phyloP scores from a whole-genome alignment of 2,329 filamentous ascomycete species.

The Penicillium verrucosum region DNA sequence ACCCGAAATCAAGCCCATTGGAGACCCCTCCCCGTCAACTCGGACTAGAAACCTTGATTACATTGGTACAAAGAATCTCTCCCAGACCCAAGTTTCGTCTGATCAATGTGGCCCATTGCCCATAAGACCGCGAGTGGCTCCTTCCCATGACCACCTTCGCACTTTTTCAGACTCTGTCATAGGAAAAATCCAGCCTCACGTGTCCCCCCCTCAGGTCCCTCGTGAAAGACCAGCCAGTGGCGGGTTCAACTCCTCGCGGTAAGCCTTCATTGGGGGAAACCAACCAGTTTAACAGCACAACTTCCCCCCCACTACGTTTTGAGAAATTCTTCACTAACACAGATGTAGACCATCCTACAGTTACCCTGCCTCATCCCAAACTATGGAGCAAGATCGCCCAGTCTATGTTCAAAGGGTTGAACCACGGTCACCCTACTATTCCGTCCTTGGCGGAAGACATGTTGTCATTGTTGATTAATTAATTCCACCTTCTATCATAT shows the following conservation, averaged over 20 bases:
- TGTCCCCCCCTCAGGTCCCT: slow-evolving; percentile 4
- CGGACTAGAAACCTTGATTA: slow-evolving; percentile 12
- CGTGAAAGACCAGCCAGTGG: slow-evolving; percentile 19
- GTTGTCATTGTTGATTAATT: slow-evolving; percentile 32
- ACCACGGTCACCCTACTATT: slow-evolving; percentile 16
- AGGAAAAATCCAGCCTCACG: slow-evolving; percentile 10
- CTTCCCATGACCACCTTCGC: slow-evolving; percentile 17
- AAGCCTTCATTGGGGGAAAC: slow-evolving; percentile 13
- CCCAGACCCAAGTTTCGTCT: slow-evolving; percentile 11
- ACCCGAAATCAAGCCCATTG: slow-evolving; percentile 12
- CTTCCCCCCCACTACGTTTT: neutral
- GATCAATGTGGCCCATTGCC: slow-evolving; percentile 13
- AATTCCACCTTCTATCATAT: neutral
- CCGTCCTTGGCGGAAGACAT: slow-evolving; percentile 21
- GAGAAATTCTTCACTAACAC: slow-evolving; percentile 3
- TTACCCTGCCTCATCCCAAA: slow-evolving; percentile 18
- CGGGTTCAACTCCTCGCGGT: slow-evolving; percentile 18
- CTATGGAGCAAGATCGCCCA: slow-evolving; percentile 23
- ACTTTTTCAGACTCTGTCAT: slow-evolving; percentile 4
- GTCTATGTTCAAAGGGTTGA: slow-evolving; percentile 25
- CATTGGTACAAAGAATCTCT: slow-evolving; percentile 15
- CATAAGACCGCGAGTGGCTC: slow-evolving; percentile 10
- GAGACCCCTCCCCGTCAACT: slow-evolving; percentile 15
- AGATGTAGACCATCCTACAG: slow-evolving; percentile 10
- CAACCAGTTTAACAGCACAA: neutral